phyloP scores from a whole-genome alignment of 2,329 filamentous ascomycete species.

The Diaporthe citrichinensis region DNA sequence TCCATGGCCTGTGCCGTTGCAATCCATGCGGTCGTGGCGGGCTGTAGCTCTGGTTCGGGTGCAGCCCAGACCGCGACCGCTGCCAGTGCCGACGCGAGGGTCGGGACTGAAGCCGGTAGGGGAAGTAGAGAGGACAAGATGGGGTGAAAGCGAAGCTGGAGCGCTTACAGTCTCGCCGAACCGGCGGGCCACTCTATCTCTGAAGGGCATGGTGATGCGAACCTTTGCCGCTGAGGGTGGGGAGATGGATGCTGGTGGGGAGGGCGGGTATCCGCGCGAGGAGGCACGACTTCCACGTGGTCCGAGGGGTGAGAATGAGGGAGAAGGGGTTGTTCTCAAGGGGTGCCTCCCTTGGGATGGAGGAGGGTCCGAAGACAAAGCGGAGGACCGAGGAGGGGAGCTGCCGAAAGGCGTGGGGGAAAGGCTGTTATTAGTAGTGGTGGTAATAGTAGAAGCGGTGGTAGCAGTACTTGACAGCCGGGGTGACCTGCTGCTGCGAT shows the following conservation, averaged over 20 bases:
- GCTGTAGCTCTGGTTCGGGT: constrained; percentile 19
- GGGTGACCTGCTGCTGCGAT: not conserved
- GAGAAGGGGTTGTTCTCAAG: not conserved
- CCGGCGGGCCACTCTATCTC: constrained; percentile 58
- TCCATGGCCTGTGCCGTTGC: not conserved
- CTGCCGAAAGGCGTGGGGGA: not conserved
- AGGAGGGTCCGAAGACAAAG: constrained; percentile 7
- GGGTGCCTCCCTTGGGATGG: constrained; percentile 1
- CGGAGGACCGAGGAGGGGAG: not conserved
- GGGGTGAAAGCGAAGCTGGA: constrained; percentile 44
- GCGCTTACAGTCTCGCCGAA: constrained; percentile 62
- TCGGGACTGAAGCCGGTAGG: constrained; percentile 22
- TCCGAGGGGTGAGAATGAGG: not conserved
- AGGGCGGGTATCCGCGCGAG: not conserved
- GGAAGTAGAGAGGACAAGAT: constrained; percentile 40
- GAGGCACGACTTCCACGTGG: constrained; percentile 22
- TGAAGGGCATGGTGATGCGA: constrained; percentile 48
- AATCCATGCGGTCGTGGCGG: constrained; percentile 26
- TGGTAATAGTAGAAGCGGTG: not conserved
- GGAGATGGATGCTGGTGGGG: not conserved
- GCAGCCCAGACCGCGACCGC: constrained; percentile 36
- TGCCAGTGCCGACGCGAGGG: constrained; percentile 20
- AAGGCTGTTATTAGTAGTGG: not conserved
- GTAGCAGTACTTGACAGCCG: constrained; percentile 5
- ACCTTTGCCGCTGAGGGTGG: not conserved